A percentile compares a stretch with the other conserved stretches of the same genome.
Conservation (phyloP, 2,329 filamentous ascomycete species). For the Colletotrichum tanaceti region DNA sequence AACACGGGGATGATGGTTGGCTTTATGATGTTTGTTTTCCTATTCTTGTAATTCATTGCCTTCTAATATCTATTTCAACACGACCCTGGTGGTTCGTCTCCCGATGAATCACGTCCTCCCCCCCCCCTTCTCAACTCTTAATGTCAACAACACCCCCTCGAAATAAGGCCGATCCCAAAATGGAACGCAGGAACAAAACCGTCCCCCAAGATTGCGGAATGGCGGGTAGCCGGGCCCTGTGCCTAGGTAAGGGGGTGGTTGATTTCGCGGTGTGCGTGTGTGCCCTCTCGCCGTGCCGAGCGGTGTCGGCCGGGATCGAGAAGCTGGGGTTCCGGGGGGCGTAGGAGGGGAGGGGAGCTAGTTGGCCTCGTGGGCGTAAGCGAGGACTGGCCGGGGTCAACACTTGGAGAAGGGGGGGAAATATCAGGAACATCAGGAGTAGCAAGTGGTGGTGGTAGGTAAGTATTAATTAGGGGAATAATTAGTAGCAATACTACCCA, state of each 20-base stretch:
- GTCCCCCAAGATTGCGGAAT: background rate
- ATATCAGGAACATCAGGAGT: background rate
- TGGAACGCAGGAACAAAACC: conserved; percentile 6
- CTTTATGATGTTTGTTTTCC: background rate
- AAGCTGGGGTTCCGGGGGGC: background rate
- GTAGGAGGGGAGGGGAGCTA: too few relatives aligned
- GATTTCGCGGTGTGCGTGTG: too few relatives aligned
- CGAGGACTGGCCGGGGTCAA: background rate
- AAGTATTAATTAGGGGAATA: too few relatives aligned
- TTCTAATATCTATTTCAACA: too few relatives aligned
- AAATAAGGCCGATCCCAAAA: conserved; percentile 7
- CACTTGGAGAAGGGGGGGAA: background rate
- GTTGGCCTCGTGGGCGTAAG: background rate
- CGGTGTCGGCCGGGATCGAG: background rate
- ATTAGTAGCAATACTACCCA: background rate
- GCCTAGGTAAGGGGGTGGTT: background rate
- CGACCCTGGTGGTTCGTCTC: too few relatives aligned
- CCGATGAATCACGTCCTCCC: too few relatives aligned
- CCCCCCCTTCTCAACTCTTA: too few relatives aligned
- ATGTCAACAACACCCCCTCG: too few relatives aligned
- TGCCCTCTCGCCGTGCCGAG: background rate
- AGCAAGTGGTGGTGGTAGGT: background rate
- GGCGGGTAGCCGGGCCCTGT: background rate
- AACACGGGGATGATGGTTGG: background rate
- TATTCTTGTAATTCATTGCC: too few relatives aligned